Base-by-base conservation (phyloP, 495 filamentous ascomycete species). In the Aspergillus conjunctus region DNA sequence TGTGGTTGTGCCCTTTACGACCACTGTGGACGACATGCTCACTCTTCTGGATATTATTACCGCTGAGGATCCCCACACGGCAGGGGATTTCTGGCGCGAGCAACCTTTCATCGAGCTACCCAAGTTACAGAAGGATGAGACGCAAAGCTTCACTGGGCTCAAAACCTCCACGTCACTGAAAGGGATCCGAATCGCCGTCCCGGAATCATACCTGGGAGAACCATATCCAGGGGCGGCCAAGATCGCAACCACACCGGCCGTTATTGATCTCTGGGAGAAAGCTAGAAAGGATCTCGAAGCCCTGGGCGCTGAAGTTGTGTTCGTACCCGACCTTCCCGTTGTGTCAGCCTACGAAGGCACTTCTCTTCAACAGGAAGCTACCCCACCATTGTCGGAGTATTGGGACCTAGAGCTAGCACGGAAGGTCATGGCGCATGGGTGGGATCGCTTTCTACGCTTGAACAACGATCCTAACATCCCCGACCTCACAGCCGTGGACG, bases 371-470 rank as follows among this genome's bases (percentile, higher is more conserved):
- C 44, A n/a, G 7, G n/a, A 7, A 7, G 18, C 17, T 10, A 21
- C 44, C 10, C 1, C 44, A 2, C 1, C 10, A 7, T 20, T 48
- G 1, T 17, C 44, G 9, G 17, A 18, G n/a, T 20, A 48, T 22
- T 48, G n/a, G n/a, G 11, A 48, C n/a, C 17, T 11, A 1, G 44
- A 21, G 7, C 10, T 48, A 11, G 18, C 18, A 22, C 9, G 44
- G 8, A 17, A 11, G n/a, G 44, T 63, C 21, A 63, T 66, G 22
- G 64, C 64, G 1, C 45, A 58, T 4, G 56, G 34, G n/a, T 66
- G 60, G 64, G 64, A 66, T 39, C 51, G 62, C 7, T 63, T 66
- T 22, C 49, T 66, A 17, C 26, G n/a, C 6, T n/a, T 21, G 7
- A 66, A 66, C 26, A 22, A 51, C 7, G 56, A 66, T 17, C 15